Conservation (phyloP, 495 filamentous ascomycete genomes). For the Hypoxylon fragiforme region DNA sequence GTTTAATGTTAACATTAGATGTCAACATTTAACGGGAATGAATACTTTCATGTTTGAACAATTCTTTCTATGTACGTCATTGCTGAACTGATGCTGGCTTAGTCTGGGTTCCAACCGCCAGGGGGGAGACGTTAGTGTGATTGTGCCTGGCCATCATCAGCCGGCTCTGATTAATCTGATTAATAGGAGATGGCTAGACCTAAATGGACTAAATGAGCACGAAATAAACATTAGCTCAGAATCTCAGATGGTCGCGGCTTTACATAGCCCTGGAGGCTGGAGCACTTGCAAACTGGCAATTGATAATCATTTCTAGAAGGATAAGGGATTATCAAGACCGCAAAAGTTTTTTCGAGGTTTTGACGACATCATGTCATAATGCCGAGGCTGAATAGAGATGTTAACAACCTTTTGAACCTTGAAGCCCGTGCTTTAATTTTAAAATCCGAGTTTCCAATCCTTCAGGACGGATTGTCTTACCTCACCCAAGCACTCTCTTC, state of each 20-base stretch:
- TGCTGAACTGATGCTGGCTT: conserved; percentile 11
- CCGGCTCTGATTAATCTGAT: conserved; percentile 2
- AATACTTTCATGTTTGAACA: too few relatives aligned
- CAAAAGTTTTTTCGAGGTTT: background rate
- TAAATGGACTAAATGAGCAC: conserved; percentile 10
- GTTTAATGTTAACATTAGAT: too few relatives aligned
- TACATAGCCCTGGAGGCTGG: too few relatives aligned
- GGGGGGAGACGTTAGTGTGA: conserved; percentile 11
- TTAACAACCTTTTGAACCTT: too few relatives aligned
- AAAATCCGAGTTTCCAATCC: conserved; percentile 19
- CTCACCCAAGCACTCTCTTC: conserved; percentile 16
- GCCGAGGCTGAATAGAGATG: conserved; percentile 3
- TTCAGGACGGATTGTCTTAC: too few relatives aligned
- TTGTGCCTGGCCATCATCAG: background rate
- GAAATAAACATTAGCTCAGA: too few relatives aligned
- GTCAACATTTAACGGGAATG: too few relatives aligned
- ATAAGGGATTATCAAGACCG: background rate
- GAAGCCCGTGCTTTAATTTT: conserved; percentile 29
- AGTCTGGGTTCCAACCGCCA: conserved; percentile 13
- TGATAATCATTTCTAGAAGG: too few relatives aligned
- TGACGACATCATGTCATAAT: background rate
- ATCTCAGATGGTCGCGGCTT: too few relatives aligned
- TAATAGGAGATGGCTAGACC: conserved; percentile 7
- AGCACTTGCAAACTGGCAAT: too few relatives aligned
- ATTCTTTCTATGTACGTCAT: too few relatives aligned